Base-by-base conservation (phyloP, 768 basidiomycete species). In the Cantharellus anzutake region DNA sequence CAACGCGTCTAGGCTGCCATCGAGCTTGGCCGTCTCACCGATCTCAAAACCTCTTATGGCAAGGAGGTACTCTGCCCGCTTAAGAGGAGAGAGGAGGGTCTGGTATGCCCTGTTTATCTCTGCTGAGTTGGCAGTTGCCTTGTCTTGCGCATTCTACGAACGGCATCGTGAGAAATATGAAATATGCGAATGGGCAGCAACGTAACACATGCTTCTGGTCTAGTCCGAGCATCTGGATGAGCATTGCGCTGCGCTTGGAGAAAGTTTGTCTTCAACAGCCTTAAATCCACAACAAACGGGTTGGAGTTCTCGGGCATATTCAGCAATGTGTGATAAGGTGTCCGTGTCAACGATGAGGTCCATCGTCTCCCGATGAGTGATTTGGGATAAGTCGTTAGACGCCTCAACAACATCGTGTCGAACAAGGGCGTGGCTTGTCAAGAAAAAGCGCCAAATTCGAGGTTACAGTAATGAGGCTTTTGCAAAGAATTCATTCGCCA, bases 171-270 rank as follows among this genome's bases (percentile, higher is more conserved):
- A 29, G 20, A 29, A 29, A 29, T 29, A 29, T 29, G 20, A 29
- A 29, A 29, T 29, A 29, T 29, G 20, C 20, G 20, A 29, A 29
- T 29, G 20, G 20, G 20, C 20, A 29, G 20, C 39, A 40, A 50
- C 52, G 20, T 14, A 65, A 40, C 37, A 53, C 38, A 42, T 61
- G 56, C 59, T 51, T 80, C 80, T 66, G 78, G 76, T 39, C 80
- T 77, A 41, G 81, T 77, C 84, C 86, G 94, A 7, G 81, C 75
- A 68, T 97, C 92, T 0, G 92, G 92, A 72, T 97, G 92, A 57
- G 87, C 81, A 29, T 79, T 72, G 29, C 80, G 75, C 67, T 94
- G 92, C 2, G 84, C 79, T 52, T 76, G 72, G 41, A 84, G 73
- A 68, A 89, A 93, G 38, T 77, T 75, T 41, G 73, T 71, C 68